Evolutionary conservation across 352 stramenopile genomes (phyloP).

Genomic region (Pelagophyceae sp.): DNA sequence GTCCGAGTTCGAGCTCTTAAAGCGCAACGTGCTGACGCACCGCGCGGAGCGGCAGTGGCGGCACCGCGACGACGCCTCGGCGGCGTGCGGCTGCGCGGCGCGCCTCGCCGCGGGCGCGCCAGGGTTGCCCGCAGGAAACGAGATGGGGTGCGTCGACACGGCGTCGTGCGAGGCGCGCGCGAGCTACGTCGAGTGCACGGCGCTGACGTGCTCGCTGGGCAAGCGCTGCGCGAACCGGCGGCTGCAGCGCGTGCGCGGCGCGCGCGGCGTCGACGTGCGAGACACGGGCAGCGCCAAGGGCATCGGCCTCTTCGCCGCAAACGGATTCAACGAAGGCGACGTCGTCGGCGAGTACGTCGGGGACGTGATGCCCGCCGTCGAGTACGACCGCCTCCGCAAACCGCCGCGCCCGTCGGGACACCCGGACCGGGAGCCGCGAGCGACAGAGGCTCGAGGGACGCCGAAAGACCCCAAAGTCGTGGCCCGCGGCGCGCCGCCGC

Average conservation of each 20-base stretch:
- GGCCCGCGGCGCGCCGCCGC: too few relatives aligned
- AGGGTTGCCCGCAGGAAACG: too few relatives aligned
- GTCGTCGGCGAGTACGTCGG: slow-evolving; percentile 14
- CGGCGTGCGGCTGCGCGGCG: background rate
- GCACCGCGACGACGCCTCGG: background rate
- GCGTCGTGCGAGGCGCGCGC: background rate
- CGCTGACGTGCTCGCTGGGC: background rate
- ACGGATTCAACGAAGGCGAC: background rate
- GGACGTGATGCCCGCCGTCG: background rate
- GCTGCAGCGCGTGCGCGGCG: background rate
- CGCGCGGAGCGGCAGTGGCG: background rate
- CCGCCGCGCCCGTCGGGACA: too few relatives aligned
- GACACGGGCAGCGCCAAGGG: background rate
- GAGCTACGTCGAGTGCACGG: slow-evolving; percentile 11
- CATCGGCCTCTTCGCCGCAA: slow-evolving; percentile 11
- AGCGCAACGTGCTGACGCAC: slow-evolving; percentile 37
- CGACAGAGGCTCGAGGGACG: too few relatives aligned
- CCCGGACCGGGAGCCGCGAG: too few relatives aligned
- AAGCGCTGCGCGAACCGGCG: background rate
- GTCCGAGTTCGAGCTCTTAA: slow-evolving; percentile 40
- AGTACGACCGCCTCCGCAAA: background rate
- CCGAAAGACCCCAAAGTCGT: too few relatives aligned
- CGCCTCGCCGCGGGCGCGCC: background rate
- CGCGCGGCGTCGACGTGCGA: background rate
- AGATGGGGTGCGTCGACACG: background rate